phyloP scores from a whole-genome alignment of 768 basidiomycete genomes.

The Hygrophorus russula region DNA sequence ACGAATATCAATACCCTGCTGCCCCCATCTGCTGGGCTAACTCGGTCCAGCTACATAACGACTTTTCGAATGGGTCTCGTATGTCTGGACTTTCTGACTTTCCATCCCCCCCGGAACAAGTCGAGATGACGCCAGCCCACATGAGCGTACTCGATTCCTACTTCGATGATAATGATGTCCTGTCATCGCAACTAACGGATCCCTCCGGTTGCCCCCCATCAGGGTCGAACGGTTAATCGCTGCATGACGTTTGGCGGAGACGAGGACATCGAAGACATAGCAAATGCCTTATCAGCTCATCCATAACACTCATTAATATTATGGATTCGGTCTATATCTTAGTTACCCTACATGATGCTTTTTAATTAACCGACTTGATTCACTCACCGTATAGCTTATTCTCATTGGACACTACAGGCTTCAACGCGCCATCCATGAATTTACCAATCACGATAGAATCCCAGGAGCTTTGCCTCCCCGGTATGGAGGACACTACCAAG shows the following conservation, averaged over 20 bases:
- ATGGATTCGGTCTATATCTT: too few species aligned
- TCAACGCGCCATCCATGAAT: too few species aligned
- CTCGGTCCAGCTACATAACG: constrained; percentile 51
- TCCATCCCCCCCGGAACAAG: constrained; percentile 43
- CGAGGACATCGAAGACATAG: constrained; percentile 12
- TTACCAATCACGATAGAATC: too few species aligned
- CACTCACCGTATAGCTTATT: too few species aligned
- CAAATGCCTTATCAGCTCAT: not conserved
- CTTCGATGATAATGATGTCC: constrained; percentile 20
- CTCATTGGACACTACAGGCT: too few species aligned
- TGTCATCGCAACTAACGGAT: not conserved
- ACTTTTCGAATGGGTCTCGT: constrained; percentile 38
- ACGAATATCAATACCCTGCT: constrained; percentile 16
- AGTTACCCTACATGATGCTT: too few species aligned
- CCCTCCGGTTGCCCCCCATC: not conserved
- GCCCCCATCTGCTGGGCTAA: constrained; percentile 21
- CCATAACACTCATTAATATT: too few species aligned
- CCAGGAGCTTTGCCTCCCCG: too few species aligned
- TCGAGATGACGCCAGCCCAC: constrained; percentile 16
- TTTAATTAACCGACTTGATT: too few species aligned
- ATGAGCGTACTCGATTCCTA: constrained; percentile 33
- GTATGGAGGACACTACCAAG: too few species aligned
- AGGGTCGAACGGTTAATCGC: not conserved
- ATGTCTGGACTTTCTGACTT: constrained; percentile 71
- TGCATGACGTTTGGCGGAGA: constrained; percentile 16